These are phyloP conservation scores for Cercophora samala DNA, from an alignment of 495 filamentous ascomycete species.

Conservation along the genomic window DNA sequence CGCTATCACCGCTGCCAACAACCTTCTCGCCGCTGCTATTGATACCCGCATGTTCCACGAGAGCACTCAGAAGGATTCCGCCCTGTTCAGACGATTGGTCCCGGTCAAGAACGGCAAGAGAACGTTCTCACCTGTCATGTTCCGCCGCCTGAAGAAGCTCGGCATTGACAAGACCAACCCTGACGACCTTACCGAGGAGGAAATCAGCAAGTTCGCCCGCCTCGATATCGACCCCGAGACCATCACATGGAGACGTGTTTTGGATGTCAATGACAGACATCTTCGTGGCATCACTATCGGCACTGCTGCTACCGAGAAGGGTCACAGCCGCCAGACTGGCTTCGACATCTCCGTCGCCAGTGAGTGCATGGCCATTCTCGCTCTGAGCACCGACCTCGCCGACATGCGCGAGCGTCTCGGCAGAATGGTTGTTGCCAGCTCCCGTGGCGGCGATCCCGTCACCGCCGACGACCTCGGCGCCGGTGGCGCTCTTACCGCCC, in stretches of 20 bases:
- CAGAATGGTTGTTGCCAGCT: slow-evolving; percentile 94
- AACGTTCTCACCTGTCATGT: slow-evolving; percentile 83
- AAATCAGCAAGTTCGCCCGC: slow-evolving; percentile 81
- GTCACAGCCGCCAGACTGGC: slow-evolving; percentile 74
- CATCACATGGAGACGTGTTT: slow-evolving; percentile 92
- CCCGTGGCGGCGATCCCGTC: slow-evolving; percentile 78
- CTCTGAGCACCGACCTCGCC: slow-evolving; percentile 77
- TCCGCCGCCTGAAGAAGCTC: slow-evolving; percentile 86
- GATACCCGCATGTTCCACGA: slow-evolving; percentile 99
- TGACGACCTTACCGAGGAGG: slow-evolving; percentile 82
- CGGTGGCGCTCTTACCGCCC: slow-evolving; percentile 84
- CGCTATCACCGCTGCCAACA: slow-evolving; percentile 95
- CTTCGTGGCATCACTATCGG: slow-evolving; percentile 84
- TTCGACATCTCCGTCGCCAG: slow-evolving; percentile 98
- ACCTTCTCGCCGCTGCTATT: slow-evolving; percentile 95
- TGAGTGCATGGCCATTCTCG: slow-evolving; percentile 97
- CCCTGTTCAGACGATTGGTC: slow-evolving; percentile 85
- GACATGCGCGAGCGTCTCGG: slow-evolving; percentile 95
- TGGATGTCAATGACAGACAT: slow-evolving; percentile 96
- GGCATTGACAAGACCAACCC: slow-evolving; percentile 94
- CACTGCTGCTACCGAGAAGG: slow-evolving; percentile 85
- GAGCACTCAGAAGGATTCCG: slow-evolving; percentile 83
- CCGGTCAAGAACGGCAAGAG: slow-evolving; percentile 87
- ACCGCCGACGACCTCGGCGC: slow-evolving; percentile 94
- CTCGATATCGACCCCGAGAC: slow-evolving; percentile 95